Percentiles rank a stretch among this genome's conserved stretches.
Evolutionary conservation across 306 rosid species (phyloP).

Genomic region (Acacia crassicarpa): DNA sequence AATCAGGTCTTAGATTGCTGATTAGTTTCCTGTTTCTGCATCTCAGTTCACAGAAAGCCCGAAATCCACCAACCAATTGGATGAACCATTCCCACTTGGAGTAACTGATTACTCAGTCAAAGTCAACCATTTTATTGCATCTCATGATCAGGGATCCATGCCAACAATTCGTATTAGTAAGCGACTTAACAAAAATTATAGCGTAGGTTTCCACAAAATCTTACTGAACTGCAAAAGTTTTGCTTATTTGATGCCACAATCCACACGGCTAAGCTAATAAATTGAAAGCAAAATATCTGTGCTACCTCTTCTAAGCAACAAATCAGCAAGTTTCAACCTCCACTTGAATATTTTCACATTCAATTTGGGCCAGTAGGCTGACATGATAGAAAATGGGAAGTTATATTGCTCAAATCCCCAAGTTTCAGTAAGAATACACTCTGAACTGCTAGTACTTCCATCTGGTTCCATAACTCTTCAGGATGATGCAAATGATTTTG

Average conservation of each 20-base stretch:
- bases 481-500: slow-evolving; percentile 10
- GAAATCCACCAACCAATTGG: slow-evolving; percentile 2
- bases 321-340: not conserved
- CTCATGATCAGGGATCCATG: not conserved
- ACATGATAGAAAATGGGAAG: not conserved
- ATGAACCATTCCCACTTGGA: not conserved
- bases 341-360: not conserved
- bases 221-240: not conserved
- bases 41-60: not conserved
- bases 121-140: not conserved
- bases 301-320: slow-evolving; percentile 1
- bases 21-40: not conserved
- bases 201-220: not conserved
- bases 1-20: not conserved
- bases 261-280: not conserved
- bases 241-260: not conserved
- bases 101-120: not conserved
- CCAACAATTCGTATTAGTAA: slow-evolving; percentile 7
- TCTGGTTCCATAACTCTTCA: slow-evolving; percentile 13
- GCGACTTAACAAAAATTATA: not conserved
- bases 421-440: not conserved
- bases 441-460: not conserved
- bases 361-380: not conserved
- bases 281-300: not conserved
- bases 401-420: not conserved